Evolutionary conservation across 2,329 filamentous ascomycete genomes (phyloP), one percentile per base, ranked within the genome.

Genomic region (Sporothrix protearum): DNA sequence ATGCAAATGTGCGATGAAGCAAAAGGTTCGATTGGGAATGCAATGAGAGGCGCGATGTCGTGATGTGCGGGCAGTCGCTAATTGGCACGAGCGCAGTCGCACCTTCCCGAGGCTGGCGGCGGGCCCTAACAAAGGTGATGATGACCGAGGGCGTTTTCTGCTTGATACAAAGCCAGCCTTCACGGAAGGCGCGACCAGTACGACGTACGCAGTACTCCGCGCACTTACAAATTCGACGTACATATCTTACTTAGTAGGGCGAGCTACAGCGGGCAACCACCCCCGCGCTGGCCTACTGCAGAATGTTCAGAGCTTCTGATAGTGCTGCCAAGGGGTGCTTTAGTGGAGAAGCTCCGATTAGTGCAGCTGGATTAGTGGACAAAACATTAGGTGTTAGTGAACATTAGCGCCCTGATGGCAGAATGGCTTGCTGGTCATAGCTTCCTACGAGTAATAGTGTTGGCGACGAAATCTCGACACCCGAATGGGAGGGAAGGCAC

Each of bases 91-190:
- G 47, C 28, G 33, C 47, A n/a, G 42, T 45, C 67, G 51, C 67
- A 39, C 67, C 49, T 68, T 57, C 66, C 49, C 64, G 30, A 51
- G 47, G 47, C 64, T 51, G 30, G 28, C 57, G 25, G 16, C 57
- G 30, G 30, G 16, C 36, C 39, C 59, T 64, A 22, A 61, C 61
- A 47, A 12, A 66, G 42, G n/a, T 16, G 36, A 14, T 9, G 36
- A 14, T 9, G 36, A 63, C 42, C 42, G 45, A 53, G 39, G 45
- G 33, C 19, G 22, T 59, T 69, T 33, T 69, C 59, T 69, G 45
- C 67, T 51, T 69, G 59, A 69, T 69, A 33, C 67, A 45, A 69
- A 57, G 67, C 51, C 25, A 42, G 51, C 51, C 25, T 36, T 22
- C 36, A 14, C 12, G 61, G 61, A 25, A 47, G 61, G 42, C 5